Evolutionary conservation across 2,329 filamentous ascomycete species (phyloP).

Genomic region (Stemphylium lycopersici): DNA sequence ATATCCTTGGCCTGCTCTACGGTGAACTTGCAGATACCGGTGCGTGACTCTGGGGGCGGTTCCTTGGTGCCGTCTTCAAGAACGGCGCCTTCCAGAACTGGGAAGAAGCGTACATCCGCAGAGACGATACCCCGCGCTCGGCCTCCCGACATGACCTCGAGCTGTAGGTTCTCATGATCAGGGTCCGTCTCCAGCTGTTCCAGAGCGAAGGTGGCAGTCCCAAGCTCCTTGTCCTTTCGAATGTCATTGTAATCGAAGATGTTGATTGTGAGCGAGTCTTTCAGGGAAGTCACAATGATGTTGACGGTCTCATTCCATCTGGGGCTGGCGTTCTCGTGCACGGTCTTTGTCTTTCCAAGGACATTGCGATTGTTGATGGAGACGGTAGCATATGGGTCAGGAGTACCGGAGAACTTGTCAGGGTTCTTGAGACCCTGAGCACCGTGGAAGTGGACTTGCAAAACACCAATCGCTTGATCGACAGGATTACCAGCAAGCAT

Average conservation of each 20-base stretch:
- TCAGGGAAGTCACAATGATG: constrained; percentile 89
- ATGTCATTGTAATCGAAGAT: constrained; percentile 94
- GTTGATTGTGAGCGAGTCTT: constrained; percentile 82
- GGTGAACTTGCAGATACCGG: constrained; percentile 91
- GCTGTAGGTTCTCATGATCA: constrained; percentile 80
- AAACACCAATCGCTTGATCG: constrained; percentile 92
- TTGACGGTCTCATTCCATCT: constrained; percentile 98
- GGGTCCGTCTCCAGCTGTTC: constrained; percentile 79
- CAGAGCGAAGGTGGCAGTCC: constrained; percentile 81
- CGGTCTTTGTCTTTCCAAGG: constrained; percentile 85
- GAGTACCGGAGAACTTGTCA: constrained; percentile 89
- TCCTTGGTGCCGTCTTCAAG: constrained; percentile 77
- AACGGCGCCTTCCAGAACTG: constrained; percentile 76
- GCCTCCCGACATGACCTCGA: constrained; percentile 85
- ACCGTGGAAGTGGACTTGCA: constrained; percentile 89
- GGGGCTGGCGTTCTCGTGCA: constrained; percentile 83
- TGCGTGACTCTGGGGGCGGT: constrained; percentile 85
- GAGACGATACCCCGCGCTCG: constrained; percentile 81
- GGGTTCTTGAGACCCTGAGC: constrained; percentile 92
- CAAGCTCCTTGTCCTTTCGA: constrained; percentile 95
- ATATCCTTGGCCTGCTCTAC: constrained; percentile 97
- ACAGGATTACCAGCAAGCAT: constrained; percentile 94
- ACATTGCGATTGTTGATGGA: constrained; percentile 83
- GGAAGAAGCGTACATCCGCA: constrained; percentile 92
- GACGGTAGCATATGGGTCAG: constrained; percentile 86